phyloP scores from a whole-genome alignment of 495 filamentous ascomycete genomes.

The Patellaria atrata region DNA sequence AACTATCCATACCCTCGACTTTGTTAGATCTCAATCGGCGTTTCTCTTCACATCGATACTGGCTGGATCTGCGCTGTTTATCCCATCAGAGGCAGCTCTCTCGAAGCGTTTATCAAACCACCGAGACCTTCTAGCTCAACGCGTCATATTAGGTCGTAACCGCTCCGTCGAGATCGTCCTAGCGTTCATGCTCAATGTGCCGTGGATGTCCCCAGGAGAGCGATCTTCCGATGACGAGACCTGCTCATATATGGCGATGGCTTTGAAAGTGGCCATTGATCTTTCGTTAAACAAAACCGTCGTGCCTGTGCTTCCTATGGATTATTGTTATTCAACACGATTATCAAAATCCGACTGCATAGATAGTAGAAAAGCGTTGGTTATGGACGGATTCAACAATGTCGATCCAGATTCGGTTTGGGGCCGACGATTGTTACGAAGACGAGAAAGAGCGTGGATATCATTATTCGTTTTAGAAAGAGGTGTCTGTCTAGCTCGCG shows the following conservation, averaged over 20 bases:
- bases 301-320: slow-evolving; percentile 37
- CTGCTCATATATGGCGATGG: slow-evolving; percentile 54
- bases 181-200: slow-evolving; percentile 63
- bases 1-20: slow-evolving; percentile 44
- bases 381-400: slow-evolving; percentile 51
- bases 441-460: slow-evolving; percentile 56
- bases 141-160: slow-evolving; percentile 41
- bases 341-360: slow-evolving; percentile 51
- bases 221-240: slow-evolving; percentile 58
- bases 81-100: slow-evolving; percentile 45
- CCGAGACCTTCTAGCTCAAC: slow-evolving; percentile 46
- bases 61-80: slow-evolving; percentile 48
- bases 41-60: slow-evolving; percentile 59
- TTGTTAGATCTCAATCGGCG: slow-evolving; percentile 49
- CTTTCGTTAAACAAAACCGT: slow-evolving; percentile 55
- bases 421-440: slow-evolving; percentile 43
- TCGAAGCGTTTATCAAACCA: slow-evolving; percentile 49
- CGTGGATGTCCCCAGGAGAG: slow-evolving; percentile 58
- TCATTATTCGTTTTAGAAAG: slow-evolving; percentile 59
- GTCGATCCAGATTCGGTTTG: slow-evolving; percentile 44
- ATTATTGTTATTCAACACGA: slow-evolving; percentile 32
- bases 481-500: slow-evolving; percentile 55
- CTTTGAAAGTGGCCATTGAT: slow-evolving; percentile 52
- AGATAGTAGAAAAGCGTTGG: slow-evolving; percentile 45
- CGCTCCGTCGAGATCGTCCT: slow-evolving; percentile 59